Evolutionary conservation across 441 rosid species (phyloP).

Genomic region (Pelargonium myrrhifolium): DNA sequence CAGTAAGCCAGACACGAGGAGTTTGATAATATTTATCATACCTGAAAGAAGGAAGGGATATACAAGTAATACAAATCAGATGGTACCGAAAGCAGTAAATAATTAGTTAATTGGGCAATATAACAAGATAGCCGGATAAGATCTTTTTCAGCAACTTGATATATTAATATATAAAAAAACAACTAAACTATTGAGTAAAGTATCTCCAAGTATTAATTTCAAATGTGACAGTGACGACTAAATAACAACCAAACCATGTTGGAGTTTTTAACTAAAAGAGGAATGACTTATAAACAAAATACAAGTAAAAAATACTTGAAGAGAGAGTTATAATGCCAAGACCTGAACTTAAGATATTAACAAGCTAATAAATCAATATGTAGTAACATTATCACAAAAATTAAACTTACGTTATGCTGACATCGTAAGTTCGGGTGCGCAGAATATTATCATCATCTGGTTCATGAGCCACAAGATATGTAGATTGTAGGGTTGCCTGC

Average conservation of each 20-base stretch:
- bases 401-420: slow-evolving; percentile 90
- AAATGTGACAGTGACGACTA: no score
- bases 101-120: background rate
- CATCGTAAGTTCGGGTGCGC: slow-evolving; percentile 91
- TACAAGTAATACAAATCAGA: background rate
- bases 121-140: background rate
- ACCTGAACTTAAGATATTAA: background rate
- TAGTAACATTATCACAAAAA: slow-evolving; percentile 3
- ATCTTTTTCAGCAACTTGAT: background rate
- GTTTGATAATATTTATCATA: slow-evolving; percentile 98
- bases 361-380: background rate
- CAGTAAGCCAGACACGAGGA: slow-evolving; percentile 99
- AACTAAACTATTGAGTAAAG: background rate
- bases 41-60: slow-evolving; percentile 31
- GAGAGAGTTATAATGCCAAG: no score
- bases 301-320: no score
- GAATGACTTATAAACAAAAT: no score
- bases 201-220: no score
- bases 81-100: background rate
- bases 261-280: no score
- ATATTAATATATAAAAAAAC: background rate
- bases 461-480: slow-evolving; percentile 69
- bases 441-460: slow-evolving; percentile 89
- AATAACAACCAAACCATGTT: no score
- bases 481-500: slow-evolving; percentile 80